Conservation (phyloP, 805 yeast species). For the Wickerhamiella cacticola region DNA sequence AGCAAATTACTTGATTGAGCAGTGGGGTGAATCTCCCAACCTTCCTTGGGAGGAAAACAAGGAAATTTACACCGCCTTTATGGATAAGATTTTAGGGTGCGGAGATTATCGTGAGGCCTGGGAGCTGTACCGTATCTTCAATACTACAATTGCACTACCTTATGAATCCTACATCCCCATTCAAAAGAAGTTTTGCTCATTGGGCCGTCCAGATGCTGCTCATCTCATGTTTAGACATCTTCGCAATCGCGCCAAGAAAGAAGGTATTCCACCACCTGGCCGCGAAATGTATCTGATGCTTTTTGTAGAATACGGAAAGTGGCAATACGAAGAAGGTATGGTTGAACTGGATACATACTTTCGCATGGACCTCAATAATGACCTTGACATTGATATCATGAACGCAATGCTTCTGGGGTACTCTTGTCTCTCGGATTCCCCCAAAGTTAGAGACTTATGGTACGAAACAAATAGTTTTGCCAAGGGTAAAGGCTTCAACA, state of each 20-base stretch:
- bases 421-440: conserved; percentile 42
- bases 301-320: conserved; percentile 49
- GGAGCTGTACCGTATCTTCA: conserved; percentile 47
- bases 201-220: conserved; percentile 49
- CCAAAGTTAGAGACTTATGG: conserved; percentile 48
- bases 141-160: conserved; percentile 45
- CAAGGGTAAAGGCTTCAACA: conserved; percentile 40
- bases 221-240: conserved; percentile 49
- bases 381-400: conserved; percentile 44
- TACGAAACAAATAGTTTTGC: conserved; percentile 46
- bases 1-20: conserved; percentile 34
- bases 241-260: conserved; percentile 43
- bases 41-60: conserved; percentile 27
- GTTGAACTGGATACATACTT: conserved; percentile 48
- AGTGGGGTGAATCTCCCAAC: conserved; percentile 30
- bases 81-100: conserved; percentile 34
- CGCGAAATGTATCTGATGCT: conserved; percentile 48
- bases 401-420: conserved; percentile 57
- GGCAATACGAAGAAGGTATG: conserved; percentile 52
- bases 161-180: conserved; percentile 47
- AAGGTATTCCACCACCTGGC: conserved; percentile 40
- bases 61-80: conserved; percentile 34
- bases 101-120: conserved; percentile 37
- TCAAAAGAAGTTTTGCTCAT: conserved; percentile 42
- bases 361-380: conserved; percentile 49